Base-by-base conservation (phyloP, 2,329 filamentous ascomycete species). In the Hyphodiscus sp. region DNA sequence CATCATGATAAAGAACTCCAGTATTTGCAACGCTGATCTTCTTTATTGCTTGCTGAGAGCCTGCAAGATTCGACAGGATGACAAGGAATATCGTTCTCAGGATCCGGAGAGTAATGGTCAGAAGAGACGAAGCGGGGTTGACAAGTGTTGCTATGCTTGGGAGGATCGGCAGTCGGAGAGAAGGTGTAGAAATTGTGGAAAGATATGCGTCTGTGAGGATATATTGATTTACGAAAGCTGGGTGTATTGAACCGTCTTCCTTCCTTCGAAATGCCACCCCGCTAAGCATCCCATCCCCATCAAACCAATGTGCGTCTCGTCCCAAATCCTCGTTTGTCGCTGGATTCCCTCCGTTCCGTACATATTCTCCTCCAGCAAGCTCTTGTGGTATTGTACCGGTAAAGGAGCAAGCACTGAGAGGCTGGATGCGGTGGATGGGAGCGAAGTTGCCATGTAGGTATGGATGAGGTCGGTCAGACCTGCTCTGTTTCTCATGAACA, bases 21-120 rank as follows among this genome's bases (percentile, higher is more conserved):
- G 85, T 89, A 57, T 89, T 89, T 2, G 83, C 83, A 15, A 87
- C 85, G 58, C 84, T 87, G 51, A 87, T 86, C 62, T 78, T 83
- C 62, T 80, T 85, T 63, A 89, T 80, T 7, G 71, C 70, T 53
- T 74, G 74, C 50, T 71, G 72, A 7, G 78, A 82, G 2, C 80
- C 81, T 0, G 79, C 78, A 0, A 84, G 65, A 52, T 78, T 75
- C 1, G 78, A 86, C 13, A 82, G 66, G 3, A 85, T 55, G 7
- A 84, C 77, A 29, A 86, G 69, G 9, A 80, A 58, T 0, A 86
- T 67, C 1, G 81, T 80, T 53, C 84, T 73, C 11, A 83, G 63
- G 10, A 86, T 79, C 1, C 73, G 70, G 45, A 77, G 65, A 1
- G 64, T 67, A 33, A 84, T 76, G 11, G 68, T 71, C 10, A 79